phyloP scores from a whole-genome alignment of 305 asterid species.

The Solanum aculeatissimum region DNA sequence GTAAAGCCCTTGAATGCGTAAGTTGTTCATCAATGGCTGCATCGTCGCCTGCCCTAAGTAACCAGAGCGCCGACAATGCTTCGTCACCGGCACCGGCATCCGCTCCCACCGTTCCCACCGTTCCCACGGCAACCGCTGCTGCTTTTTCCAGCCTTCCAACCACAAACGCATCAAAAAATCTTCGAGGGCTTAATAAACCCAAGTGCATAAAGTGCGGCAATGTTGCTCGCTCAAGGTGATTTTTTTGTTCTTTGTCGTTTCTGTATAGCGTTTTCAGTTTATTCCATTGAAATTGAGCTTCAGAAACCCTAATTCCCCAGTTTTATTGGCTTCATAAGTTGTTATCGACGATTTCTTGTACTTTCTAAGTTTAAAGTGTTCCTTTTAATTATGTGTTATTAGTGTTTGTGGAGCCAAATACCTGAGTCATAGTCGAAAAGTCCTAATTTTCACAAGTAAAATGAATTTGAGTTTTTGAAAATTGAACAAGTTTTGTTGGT shows the following conservation, averaged over 20 bases:
- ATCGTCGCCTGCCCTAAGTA: conserved; percentile 59
- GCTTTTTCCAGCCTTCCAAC: conserved; percentile 11
- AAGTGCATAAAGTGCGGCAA: conserved; percentile 96
- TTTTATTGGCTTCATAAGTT: neutral
- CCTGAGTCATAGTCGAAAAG: neutral
- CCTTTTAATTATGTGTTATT: neutral
- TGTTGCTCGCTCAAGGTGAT: conserved; percentile 92
- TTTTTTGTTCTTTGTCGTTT: neutral
- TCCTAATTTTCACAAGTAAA: neutral
- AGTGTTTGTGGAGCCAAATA: neutral
- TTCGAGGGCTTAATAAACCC: conserved; percentile 90
- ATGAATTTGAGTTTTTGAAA: neutral
- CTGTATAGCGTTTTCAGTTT: neutral
- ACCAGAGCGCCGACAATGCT: conserved; percentile 21
- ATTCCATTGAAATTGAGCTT: neutral
- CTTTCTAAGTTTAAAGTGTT: neutral
- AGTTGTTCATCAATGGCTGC: conserved; percentile 39
- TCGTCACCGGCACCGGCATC: neutral
- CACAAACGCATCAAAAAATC: conserved; percentile 45
- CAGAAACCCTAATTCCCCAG: neutral
- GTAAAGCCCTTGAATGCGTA: neutral
- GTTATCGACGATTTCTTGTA: neutral
- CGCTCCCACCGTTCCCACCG: neutral
- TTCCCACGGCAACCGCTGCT: conserved; percentile 6
- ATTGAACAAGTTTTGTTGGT: neutral